Evolutionary conservation across 1,284 basidiomycete species (phyloP).

Genomic region (Ceratobasidium sp.): DNA sequence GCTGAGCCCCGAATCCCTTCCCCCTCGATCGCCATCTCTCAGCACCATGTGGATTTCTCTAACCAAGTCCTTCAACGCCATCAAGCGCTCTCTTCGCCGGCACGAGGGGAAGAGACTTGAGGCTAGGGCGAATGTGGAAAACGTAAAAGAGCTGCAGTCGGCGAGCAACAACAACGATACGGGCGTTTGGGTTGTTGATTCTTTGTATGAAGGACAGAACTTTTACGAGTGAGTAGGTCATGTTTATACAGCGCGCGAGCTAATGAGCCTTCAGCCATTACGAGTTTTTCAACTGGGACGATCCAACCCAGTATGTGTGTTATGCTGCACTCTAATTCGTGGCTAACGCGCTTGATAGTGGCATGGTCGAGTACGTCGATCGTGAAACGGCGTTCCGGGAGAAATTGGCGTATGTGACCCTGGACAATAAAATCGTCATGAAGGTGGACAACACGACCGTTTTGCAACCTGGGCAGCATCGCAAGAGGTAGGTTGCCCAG

Average conservation of each 20-base stretch:
- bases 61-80: conserved; percentile 4
- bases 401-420: conserved; percentile 38
- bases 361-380: conserved; percentile 39
- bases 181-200: conserved; percentile 37
- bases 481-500: conserved; percentile 37
- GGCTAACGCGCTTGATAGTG: too few species aligned
- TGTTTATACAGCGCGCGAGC: not conserved
- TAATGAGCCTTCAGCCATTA: conserved; percentile 36
- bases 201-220: conserved; percentile 35
- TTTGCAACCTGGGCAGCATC: conserved; percentile 31
- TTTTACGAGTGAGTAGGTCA: conserved; percentile 41
- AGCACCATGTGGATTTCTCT: conserved; percentile 16
- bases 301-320: conserved; percentile 42
- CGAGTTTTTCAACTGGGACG: conserved; percentile 36
- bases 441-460: conserved; percentile 40
- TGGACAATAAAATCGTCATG: conserved; percentile 39
- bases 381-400: conserved; percentile 25
- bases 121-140: not conserved
- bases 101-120: conserved; percentile 8
- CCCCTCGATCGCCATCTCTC: not conserved
- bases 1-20: conserved; percentile 7
- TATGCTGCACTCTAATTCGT: too few species aligned
- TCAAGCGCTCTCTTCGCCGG: not conserved
- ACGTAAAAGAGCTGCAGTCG: not conserved
- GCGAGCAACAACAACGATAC: conserved; percentile 8